Percentiles rank a stretch among this genome's conserved stretches.
Conservation (phyloP, 345 rosid genomes). For the Cardiospermum halicacabum region DNA sequence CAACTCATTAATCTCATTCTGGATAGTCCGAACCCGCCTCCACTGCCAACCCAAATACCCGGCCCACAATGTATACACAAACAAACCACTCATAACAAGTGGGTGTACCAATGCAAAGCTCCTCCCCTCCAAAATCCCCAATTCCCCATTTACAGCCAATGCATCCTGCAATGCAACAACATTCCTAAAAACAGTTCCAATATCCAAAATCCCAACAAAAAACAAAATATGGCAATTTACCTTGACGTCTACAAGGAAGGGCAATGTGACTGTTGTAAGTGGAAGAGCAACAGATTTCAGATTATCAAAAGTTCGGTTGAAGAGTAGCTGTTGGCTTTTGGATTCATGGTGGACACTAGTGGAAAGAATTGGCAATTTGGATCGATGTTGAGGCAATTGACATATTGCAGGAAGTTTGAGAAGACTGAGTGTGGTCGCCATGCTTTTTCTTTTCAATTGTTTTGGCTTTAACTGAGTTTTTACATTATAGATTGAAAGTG, state of each 20-base stretch:
- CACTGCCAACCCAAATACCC: conserved; percentile 97
- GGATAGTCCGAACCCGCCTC: conserved; percentile 81
- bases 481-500: neutral
- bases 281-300: conserved; percentile 53
- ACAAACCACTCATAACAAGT: conserved; percentile 57
- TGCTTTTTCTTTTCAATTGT: conserved; percentile 17
- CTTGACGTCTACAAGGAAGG: conserved; percentile 59
- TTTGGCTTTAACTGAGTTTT: neutral
- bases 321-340: conserved; percentile 18
- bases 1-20: conserved; percentile 59
- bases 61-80: conserved; percentile 56
- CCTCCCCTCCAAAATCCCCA: conserved; percentile 85
- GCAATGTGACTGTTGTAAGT: conserved; percentile 49
- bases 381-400: conserved; percentile 9
- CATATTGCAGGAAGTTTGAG: conserved; percentile 37
- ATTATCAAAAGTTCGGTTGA: conserved; percentile 22
- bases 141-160: conserved; percentile 65
- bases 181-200: neutral
- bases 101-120: conserved; percentile 71
- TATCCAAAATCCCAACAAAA: neutral
- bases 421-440: conserved; percentile 72
- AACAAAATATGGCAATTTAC: conserved; percentile 16
- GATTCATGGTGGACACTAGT: conserved; percentile 6
- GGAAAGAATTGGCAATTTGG: conserved; percentile 16
- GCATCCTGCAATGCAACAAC: conserved; percentile 52